These are phyloP conservation scores for Lepraria neglecta DNA, from an alignment of 495 filamentous ascomycete species.

Conservation along the genomic window DNA sequence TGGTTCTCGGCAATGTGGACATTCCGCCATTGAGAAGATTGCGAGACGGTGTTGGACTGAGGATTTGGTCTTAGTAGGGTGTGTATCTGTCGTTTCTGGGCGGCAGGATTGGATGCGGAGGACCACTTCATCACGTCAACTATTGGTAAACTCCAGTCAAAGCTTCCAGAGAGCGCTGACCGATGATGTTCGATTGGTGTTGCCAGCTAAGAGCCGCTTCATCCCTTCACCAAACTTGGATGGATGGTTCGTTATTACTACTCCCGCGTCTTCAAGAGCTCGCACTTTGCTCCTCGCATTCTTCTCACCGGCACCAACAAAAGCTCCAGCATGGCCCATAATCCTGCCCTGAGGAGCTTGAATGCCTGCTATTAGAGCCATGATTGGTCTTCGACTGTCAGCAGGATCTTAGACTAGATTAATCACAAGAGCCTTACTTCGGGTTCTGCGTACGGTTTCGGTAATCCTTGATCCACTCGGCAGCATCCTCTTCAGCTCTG, in stretches of 20 bases:
- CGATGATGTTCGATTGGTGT: not conserved
- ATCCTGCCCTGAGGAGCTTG: constrained; percentile 59
- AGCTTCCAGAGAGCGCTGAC: constrained; percentile 27
- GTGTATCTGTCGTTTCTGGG: constrained; percentile 48
- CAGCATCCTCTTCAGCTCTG: constrained; percentile 70
- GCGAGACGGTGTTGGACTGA: not conserved
- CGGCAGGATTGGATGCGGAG: not conserved
- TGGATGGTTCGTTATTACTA: constrained; percentile 72
- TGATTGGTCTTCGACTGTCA: constrained; percentile 56
- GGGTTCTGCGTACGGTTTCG: constrained; percentile 50
- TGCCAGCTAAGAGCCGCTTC: constrained; percentile 47
- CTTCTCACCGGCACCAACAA: constrained; percentile 61
- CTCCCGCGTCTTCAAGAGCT: constrained; percentile 62
- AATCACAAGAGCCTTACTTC: constrained; percentile 49
- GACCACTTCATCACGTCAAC: not conserved
- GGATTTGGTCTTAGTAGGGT: constrained; percentile 36
- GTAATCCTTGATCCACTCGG: constrained; percentile 72
- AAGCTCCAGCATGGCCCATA: constrained; percentile 88
- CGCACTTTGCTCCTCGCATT: constrained; percentile 59
- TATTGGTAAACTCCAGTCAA: too few relatives aligned
- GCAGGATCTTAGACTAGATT: constrained; percentile 15
- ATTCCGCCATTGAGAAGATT: constrained; percentile 42
- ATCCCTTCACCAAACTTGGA: constrained; percentile 71
- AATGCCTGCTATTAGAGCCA: constrained; percentile 68
- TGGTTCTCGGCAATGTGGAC: constrained; percentile 55